A percentile compares a stretch with the other conserved stretches of the same genome.
Evolutionary conservation across 2,329 filamentous ascomycete genomes (phyloP).

Genomic region (Periconia sp.): DNA sequence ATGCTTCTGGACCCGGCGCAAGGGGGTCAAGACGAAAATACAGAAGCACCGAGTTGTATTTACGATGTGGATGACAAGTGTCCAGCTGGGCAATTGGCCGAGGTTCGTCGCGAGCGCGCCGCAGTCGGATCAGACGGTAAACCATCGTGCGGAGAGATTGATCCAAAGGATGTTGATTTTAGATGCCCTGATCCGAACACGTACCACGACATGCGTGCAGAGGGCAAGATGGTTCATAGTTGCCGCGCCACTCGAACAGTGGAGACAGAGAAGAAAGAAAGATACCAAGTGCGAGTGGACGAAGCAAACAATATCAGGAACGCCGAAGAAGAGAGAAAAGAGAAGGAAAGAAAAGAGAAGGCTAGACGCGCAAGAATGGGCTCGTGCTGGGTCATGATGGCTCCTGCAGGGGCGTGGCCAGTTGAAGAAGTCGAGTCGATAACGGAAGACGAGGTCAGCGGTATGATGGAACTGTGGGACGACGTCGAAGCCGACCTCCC

Average conservation of each 20-base stretch:
- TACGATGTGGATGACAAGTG: conserved; percentile 1
- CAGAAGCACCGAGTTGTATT: conserved; percentile 4
- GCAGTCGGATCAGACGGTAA: background rate
- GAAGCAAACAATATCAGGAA: background rate
- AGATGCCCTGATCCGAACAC: background rate
- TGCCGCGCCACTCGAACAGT: conserved; percentile 3
- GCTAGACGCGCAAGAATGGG: background rate
- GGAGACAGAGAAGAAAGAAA: conserved; percentile 3
- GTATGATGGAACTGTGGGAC: background rate
- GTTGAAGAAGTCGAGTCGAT: background rate
- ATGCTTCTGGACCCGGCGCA: conserved; percentile 7
- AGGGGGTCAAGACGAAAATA: conserved; percentile 6
- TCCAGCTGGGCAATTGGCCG: background rate
- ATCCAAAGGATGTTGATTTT: background rate
- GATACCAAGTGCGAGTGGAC: no score
- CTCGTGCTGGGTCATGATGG: background rate
- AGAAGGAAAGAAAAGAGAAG: background rate
- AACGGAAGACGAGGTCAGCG: background rate
- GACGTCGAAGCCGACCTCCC: background rate
- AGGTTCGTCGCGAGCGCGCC: background rate
- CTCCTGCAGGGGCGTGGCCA: background rate
- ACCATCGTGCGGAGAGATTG: background rate
- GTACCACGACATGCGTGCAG: background rate
- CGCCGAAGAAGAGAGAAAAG: background rate
- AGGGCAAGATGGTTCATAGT: background rate